Evolutionary conservation across 1,284 basidiomycete species (phyloP).

Genomic region (Blastosporella zonata): DNA sequence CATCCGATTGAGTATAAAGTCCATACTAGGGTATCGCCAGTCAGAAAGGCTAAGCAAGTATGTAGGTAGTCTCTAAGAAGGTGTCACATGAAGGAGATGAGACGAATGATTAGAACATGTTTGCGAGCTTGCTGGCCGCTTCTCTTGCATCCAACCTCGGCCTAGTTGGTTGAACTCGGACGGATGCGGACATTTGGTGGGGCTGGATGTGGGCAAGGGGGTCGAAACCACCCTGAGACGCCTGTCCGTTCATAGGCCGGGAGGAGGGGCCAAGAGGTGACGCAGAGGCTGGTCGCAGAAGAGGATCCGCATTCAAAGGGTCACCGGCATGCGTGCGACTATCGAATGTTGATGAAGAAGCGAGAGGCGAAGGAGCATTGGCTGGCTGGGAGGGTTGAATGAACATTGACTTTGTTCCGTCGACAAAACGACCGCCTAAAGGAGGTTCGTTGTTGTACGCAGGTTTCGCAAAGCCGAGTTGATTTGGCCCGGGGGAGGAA

Average conservation of each 20-base stretch:
- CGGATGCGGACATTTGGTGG: constrained; percentile 59
- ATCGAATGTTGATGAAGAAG: constrained; percentile 24
- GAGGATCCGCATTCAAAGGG: constrained; percentile 19
- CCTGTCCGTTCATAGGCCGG: constrained; percentile 24
- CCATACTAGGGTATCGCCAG: not conserved
- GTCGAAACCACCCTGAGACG: constrained; percentile 41
- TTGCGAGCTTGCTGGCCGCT: constrained; percentile 84
- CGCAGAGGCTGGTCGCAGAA: constrained; percentile 17
- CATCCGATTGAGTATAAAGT: not conserved
- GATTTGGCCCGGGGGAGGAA: constrained; percentile 30
- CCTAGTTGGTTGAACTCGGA: constrained; percentile 64
- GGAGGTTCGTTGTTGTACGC: constrained; percentile 40
- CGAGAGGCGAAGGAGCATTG: constrained; percentile 32
- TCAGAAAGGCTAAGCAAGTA: not conserved
- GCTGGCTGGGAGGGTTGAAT: constrained; percentile 41
- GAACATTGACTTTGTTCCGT: constrained; percentile 77
- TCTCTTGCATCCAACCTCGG: constrained; percentile 74
- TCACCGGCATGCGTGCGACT: constrained; percentile 6
- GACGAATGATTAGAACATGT: constrained; percentile 61
- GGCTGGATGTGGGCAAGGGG: constrained; percentile 61
- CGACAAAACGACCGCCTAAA: constrained; percentile 61
- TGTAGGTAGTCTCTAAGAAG: not conserved
- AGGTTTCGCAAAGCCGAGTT: constrained; percentile 23
- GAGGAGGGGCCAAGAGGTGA: constrained; percentile 22
- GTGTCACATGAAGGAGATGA: not conserved